A percentile compares a stretch with the other conserved stretches of the same genome.
These are phyloP conservation scores for Cyclotella kingstonii DNA, from an alignment of 108 stramenopile species.

Conservation along the genomic window DNA sequence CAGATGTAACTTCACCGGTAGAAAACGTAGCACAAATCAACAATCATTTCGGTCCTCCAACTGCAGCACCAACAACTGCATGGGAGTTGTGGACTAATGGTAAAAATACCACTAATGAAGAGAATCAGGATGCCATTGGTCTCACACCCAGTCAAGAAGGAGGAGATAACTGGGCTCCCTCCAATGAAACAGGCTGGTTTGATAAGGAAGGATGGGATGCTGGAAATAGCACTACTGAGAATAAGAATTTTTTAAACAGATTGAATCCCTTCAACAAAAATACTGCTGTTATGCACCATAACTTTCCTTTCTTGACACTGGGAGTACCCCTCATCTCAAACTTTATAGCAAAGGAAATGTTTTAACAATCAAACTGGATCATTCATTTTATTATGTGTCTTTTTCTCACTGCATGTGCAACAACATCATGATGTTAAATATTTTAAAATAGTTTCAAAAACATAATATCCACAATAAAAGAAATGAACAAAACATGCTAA, in stretches of 20 bases:
- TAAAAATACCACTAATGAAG: slow-evolving; percentile 3
- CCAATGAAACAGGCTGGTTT: slow-evolving; percentile 16
- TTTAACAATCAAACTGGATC: too few species aligned
- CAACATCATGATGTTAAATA: too few species aligned
- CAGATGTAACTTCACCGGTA: background rate
- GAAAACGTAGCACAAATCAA: background rate
- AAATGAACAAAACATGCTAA: too few species aligned
- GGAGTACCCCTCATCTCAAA: too few species aligned
- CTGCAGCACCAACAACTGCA: slow-evolving; percentile 14
- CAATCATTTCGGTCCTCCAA: slow-evolving; percentile 2
- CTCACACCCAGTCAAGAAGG: slow-evolving; percentile 3
- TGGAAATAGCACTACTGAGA: slow-evolving; percentile 3
- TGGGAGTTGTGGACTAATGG: slow-evolving; percentile 18
- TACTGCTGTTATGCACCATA: background rate
- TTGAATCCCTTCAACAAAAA: slow-evolving; percentile 10
- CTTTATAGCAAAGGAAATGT: too few species aligned
- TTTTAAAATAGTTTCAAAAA: too few species aligned
- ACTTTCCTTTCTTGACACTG: too few species aligned
- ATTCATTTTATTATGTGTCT: too few species aligned
- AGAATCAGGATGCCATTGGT: background rate
- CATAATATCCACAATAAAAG: too few species aligned
- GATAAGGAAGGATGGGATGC: slow-evolving; percentile 15
- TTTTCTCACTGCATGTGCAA: too few species aligned
- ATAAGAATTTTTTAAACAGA: slow-evolving; percentile 3
- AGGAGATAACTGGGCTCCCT: background rate